Percentiles rank a stretch among this genome's conserved stretches.
Evolutionary conservation across 306 rosid species (phyloP).

Genomic region (Rubus idaeus): DNA sequence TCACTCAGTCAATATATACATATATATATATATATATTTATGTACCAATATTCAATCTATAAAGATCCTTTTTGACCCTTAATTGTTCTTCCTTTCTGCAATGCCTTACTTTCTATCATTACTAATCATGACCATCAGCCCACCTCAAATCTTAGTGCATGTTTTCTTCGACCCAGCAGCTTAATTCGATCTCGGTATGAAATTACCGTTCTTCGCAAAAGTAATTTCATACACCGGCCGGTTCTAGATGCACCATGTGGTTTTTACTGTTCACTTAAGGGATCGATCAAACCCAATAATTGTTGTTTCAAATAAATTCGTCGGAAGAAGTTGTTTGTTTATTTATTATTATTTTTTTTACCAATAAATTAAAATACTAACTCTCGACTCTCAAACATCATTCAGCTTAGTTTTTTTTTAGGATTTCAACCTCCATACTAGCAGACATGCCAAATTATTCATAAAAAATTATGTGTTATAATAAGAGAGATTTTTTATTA

Average conservation of each 20-base stretch:
- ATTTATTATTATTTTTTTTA: no score
- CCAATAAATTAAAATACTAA: no score
- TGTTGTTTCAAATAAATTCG: no score
- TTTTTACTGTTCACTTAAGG: not conserved
- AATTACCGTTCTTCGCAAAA: not conserved
- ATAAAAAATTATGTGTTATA: no score
- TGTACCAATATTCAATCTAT: not conserved
- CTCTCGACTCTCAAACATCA: no score
- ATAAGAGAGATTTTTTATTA: no score
- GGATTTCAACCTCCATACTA: no score
- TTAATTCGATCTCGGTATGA: not conserved
- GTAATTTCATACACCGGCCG: not conserved
- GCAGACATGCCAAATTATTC: no score
- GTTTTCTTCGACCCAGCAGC: not conserved
- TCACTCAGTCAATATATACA: not conserved
- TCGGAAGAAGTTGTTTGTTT: no score
- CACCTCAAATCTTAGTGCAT: slow-evolving; percentile 1
- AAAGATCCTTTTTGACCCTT: not conserved
- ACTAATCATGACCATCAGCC: not conserved
- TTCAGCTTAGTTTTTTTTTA: no score
- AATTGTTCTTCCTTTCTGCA: slow-evolving; percentile 5
- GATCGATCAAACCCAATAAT: no score
- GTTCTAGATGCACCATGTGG: not conserved
- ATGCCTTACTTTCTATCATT: not conserved
- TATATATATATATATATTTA: no score